Base-by-base conservation (phyloP, 202 grass and related monocot genomes). In the Miscanthus sacchariflorus region DNA sequence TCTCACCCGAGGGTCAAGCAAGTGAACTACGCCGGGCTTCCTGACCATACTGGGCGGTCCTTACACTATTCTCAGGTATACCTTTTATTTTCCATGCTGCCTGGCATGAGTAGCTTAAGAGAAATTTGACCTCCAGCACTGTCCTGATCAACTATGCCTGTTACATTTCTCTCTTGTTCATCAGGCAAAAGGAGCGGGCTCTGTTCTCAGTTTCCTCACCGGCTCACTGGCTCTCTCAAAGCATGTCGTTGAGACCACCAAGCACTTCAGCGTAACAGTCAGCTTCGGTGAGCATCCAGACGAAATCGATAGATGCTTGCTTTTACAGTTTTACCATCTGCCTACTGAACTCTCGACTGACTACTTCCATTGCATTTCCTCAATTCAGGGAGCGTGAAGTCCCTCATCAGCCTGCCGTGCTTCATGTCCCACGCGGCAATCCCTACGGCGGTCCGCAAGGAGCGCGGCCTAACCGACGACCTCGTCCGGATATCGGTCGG, bases 381-480 rank as follows among this genome's bases (percentile, higher is more conserved):
- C 1, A 38, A 82, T 90, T 72, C 86, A 99, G 97, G 97, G 36
- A 99, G 97, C 10, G 97, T 99, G 93, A 97, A 97, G 76, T 99
- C 94, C 0, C 88, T 99, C 3, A 97, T 99, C 85, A 99, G 94
- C 76, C 71, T 99, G 82, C 97, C 97, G 21, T 99, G 97, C 93
- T 99, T 99, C 88, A 97, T 99, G 94, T 99, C 93, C 9, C 97
- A 99, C 59, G 93, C 94, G 5, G 90, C 93, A 91, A 99, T 99
- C 63, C 94, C 92, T 5, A 80, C 94, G 0, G 15, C 79, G 6
- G 79, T 96, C 45, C 94, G 97, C 5, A 86, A 93, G 89, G 89
- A 75, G 39, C 93, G 97, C 0, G 97, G 97, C 30, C 80, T 99
- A 38, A 99, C 97, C 0, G 88, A 99, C 45, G 97, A 99, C 83